phyloP scores from a whole-genome alignment of 1,284 basidiomycete species.

The Pholiota adiposa region DNA sequence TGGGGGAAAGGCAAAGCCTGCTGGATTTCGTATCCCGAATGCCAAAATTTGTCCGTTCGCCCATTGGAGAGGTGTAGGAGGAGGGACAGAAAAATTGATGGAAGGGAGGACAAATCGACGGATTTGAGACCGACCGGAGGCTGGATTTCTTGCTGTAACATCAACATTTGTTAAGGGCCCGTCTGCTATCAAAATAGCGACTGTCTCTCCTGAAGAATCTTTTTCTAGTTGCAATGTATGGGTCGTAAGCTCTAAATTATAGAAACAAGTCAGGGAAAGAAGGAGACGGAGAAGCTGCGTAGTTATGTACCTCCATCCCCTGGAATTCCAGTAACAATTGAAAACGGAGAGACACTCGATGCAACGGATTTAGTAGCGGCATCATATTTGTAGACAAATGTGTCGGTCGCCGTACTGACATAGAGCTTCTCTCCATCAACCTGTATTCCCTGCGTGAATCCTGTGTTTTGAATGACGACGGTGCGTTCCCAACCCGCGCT shows the following conservation, averaged over 20 bases:
- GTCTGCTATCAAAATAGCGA: conserved; percentile 35
- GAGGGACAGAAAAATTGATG: neutral
- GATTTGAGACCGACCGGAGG: conserved; percentile 45
- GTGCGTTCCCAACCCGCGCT: conserved; percentile 42
- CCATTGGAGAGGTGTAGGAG: conserved; percentile 29
- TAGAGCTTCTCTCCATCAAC: conserved; percentile 36
- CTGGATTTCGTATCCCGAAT: conserved; percentile 48
- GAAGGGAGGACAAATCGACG: conserved; percentile 31
- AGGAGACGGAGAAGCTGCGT: neutral
- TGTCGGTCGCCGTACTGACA: conserved; percentile 35
- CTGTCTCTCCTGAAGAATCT: conserved; percentile 16
- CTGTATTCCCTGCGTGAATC: conserved; percentile 46
- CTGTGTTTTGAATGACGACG: conserved; percentile 38
- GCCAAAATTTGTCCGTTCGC: conserved; percentile 38
- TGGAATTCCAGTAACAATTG: conserved; percentile 39
- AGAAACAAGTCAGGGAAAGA: neutral
- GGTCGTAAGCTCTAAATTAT: conserved; percentile 43
- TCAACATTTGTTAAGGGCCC: conserved; percentile 45
- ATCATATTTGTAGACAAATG: conserved; percentile 36
- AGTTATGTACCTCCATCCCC: conserved; percentile 41
- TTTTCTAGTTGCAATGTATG: conserved; percentile 42
- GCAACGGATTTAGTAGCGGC: conserved; percentile 28
- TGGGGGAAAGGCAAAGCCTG: conserved; percentile 40
- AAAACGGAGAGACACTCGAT: conserved; percentile 10
- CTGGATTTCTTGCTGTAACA: conserved; percentile 41